Evolutionary conservation across 306 rosid species (phyloP).

Genomic region (Acmispon strigosus): DNA sequence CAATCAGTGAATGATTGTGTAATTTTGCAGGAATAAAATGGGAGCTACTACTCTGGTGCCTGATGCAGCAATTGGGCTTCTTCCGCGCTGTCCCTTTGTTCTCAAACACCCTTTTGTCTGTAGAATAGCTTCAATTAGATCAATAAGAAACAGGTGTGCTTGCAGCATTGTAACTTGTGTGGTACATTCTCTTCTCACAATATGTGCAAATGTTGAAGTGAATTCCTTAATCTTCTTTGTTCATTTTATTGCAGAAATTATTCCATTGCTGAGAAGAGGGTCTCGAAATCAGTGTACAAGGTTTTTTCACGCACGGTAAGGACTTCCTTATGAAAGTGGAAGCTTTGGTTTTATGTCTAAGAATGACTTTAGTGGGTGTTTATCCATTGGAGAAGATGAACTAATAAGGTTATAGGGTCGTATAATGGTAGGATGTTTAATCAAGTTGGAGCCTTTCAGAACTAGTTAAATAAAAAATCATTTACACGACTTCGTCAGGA

Average conservation of each 20-base stretch:
- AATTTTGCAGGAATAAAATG: constrained; percentile 39
- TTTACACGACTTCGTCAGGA: not conserved
- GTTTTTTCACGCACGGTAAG: constrained; percentile 45
- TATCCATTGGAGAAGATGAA: not conserved
- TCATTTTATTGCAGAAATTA: constrained; percentile 39
- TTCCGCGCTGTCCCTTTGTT: constrained; percentile 26
- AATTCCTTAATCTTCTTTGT: not conserved
- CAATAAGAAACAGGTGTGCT: constrained; percentile 25
- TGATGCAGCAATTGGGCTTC: constrained; percentile 35
- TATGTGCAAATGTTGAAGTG: not conserved
- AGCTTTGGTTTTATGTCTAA: not conserved
- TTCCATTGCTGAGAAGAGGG: constrained; percentile 26
- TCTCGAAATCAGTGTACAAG: constrained; percentile 29
- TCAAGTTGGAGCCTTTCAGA: not conserved
- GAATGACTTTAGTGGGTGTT: not conserved
- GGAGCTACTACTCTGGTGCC: constrained; percentile 40
- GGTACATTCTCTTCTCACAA: not conserved
- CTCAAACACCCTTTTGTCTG: constrained; percentile 19
- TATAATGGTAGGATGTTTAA: not conserved
- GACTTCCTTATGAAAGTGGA: not conserved
- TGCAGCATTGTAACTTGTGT: not conserved
- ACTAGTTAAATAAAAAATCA: not conserved
- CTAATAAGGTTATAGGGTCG: not conserved
- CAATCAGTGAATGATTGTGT: not conserved
- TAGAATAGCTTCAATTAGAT: constrained; percentile 19